These are phyloP conservation scores for Allium fistulosum DNA, from an alignment of 106 monocot species.

Conservation along the genomic window DNA sequence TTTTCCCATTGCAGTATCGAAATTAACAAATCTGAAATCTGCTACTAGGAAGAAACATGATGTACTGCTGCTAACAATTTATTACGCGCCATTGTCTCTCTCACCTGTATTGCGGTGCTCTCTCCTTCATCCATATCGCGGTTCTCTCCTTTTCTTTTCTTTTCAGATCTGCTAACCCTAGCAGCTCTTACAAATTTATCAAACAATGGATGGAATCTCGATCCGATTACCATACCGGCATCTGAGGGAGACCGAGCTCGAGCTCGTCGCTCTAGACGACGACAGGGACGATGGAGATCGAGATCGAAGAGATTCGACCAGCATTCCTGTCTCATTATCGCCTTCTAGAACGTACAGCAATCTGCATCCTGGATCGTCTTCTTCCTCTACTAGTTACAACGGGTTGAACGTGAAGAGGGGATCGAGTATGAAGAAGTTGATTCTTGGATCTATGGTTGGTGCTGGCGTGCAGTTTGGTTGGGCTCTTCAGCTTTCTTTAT, in stretches of 20 bases:
- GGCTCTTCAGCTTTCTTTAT: slow-evolving; percentile 90
- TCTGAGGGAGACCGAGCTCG: slow-evolving; percentile 41
- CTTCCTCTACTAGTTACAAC: neutral
- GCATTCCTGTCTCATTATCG: slow-evolving; percentile 3
- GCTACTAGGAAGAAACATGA: no score
- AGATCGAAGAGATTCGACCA: neutral
- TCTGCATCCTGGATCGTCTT: neutral
- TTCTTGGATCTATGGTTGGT: slow-evolving; percentile 70
- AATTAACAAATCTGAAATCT: no score
- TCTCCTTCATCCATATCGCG: no score
- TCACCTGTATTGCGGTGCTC: no score
- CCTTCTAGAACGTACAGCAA: neutral
- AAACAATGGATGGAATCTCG: slow-evolving; percentile 18
- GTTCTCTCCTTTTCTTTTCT: no score
- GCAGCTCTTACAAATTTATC: no score
- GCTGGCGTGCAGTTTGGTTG: slow-evolving; percentile 98
- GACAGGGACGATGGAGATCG: neutral
- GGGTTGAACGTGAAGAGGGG: neutral
- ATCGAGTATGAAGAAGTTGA: slow-evolving; percentile 49
- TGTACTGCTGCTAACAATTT: no score
- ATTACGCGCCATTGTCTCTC: no score
- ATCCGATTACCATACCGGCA: slow-evolving; percentile 48
- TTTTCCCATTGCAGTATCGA: no score
- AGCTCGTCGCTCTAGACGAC: slow-evolving; percentile 30
- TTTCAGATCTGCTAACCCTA: no score